Base-by-base conservation (phyloP, 805 yeast genomes). In the Nakazawaea sp. region DNA sequence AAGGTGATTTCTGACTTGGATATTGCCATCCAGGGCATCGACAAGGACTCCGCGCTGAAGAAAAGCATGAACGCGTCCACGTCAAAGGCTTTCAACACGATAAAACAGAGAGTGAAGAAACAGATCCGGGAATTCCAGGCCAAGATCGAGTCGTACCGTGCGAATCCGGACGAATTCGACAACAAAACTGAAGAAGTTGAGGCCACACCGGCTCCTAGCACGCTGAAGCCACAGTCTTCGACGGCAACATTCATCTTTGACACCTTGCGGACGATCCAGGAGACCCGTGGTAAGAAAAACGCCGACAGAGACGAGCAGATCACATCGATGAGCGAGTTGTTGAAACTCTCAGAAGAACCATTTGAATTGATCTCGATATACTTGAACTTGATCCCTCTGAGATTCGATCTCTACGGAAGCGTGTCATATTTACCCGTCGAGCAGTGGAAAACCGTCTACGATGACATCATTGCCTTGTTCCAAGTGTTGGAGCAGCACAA, bases 201-300 rank as follows among this genome's bases (percentile, higher is more conserved):
- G 61, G 8, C 57, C 55, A 17, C 18, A 58, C 42, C 53, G 18
- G 58, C 66, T 26, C 63, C 59, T 42, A 68, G 66, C 34, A 48
- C 54, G 40, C 53, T 59, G 9, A 62, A 64, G 27, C 64, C 65
- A 47, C 48, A 47, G 28, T 52, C 65, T 42, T 61, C 70, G 15
- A 49, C 23, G 7, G 42, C 62, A 40, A 68, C 64, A 13, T 70
- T 66, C 40, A 78, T 88, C 40, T 87, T 89, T 66, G 66, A 78
- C 40, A 75, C 83, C 25, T 70, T 92, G 56, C 74, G 81, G 56
- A 61, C 76, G 38, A 78, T 92, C 40, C 66, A 83, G 43, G 97
- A 92, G 61, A 71, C 88, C 34, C 81, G 98, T 65, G 98, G 98
- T 68, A 89, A 89, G 70, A 90, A 86, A 70, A 88, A 86, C 58